Base-by-base conservation (phyloP, 371 early-diverging fungal genomes). In the Zancudomyces culisetae region DNA sequence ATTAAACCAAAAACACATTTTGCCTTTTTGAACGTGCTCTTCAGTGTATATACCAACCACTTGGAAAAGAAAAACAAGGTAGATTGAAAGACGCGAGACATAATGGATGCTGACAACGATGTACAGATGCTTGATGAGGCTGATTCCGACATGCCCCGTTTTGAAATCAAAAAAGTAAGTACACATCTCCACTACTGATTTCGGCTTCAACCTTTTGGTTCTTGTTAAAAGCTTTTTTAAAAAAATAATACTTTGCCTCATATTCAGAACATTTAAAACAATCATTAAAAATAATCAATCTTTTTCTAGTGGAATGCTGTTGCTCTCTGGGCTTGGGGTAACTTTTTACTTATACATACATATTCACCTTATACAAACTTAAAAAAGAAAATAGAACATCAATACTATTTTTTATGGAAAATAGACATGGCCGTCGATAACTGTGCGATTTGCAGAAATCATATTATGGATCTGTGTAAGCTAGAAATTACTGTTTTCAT, bases 361-460 rank as follows among this genome's bases (percentile, higher is more conserved):
- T n/a, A n/a, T 18, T 45, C 45, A 45, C 45, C 18, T 23, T 4
- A 24, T 27, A 27, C 18, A 45, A 10, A 45, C 26, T 24, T 6
- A 45, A 18, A 24, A 27, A 28, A 6, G 45, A 10, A 45, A 18
- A 45, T 45, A 45, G 18, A 24, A 45, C 26, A 20, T 4, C 3
- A 23, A 18, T 49, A 40, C 13, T 26, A 40, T 49, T 20, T 49
- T 15, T 49, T 27, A 18, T 45, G 8, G 6, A 18, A 15, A 19
- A 21, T 49, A 51, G 52, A 98, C 67, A 92, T 92, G 72, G 85
- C 87, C 29, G 94, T 97, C 23, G 98, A 98, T 66, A 93, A 90
- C 70, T 98, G 98, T 65, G 97, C 98, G 56, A 98, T 98, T 68
- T 98, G 98, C 73, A 80, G 98, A 60, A 97, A 97, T 67, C 97